Base-by-base conservation (phyloP, 2,329 filamentous ascomycete species). In the Aspergillus sclerotialis region DNA sequence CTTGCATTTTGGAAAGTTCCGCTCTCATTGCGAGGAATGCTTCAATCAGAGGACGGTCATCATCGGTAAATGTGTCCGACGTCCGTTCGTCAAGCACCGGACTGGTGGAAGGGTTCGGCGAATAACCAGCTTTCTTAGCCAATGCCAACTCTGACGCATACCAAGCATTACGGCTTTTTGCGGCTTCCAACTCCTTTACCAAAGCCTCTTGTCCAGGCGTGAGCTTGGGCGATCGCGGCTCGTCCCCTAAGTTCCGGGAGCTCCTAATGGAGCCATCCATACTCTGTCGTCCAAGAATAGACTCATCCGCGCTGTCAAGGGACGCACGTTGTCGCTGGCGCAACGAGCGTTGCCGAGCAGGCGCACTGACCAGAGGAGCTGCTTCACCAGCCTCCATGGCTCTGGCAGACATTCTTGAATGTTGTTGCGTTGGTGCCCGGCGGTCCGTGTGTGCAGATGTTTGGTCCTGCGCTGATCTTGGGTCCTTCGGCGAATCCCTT, bases 121-220 rank as follows among this genome's bases (percentile, higher is more conserved):
- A 73, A 53, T 96, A 98, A 4, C 92, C 92, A 26, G 86, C 78
- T 62, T 94, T 94, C 32, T 84, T 80, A 5, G 92, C 93, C 43
- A 98, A 69, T 38, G 94, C 87, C 29, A 98, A 70, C 62, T 98
- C 92, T 0, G 90, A 95, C 6, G 88, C 87, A 60, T 94, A 95
- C 92, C 92, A 98, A 0, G 90, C 90, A 62, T 94, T 96, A 33
- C 84, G 78, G 53, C 83, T 92, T 51, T 86, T 85, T 3, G 82
- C 75, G 7, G 79, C 73, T 55, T 98, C 90, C 2, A 98, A 71
- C 56, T 98, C 92, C 56, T 92, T 90, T 10, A 86, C 70, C 9
- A 95, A 61, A 0, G 84, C 80, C 43, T 75, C 77, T 42, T 70
- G 67, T 32, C 70, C 45, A 49, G 65, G 53, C 3, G 60, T 68